A percentile compares a stretch with the other conserved stretches of the same genome.
These are phyloP conservation scores for Massariosphaeria phaeospora DNA, from an alignment of 495 filamentous ascomycete genomes.

Conservation along the genomic window DNA sequence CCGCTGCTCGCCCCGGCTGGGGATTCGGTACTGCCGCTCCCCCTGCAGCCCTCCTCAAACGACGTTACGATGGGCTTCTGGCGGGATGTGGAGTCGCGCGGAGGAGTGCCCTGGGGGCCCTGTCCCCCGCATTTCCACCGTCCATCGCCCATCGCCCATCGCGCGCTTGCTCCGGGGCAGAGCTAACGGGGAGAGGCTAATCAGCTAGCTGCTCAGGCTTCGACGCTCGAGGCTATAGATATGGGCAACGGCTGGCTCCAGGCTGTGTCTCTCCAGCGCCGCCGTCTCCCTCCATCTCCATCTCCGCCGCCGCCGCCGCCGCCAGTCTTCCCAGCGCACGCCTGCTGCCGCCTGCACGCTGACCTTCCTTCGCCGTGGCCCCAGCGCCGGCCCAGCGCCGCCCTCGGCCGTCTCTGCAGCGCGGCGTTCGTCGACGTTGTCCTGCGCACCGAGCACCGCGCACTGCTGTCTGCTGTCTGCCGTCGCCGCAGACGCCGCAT, in stretches of 20 bases:
- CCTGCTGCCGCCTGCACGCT: constrained; percentile 1
- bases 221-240: no score
- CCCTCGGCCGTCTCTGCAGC: no score
- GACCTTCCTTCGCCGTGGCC: not conserved
- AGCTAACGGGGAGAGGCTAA: constrained; percentile 8
- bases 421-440: not conserved
- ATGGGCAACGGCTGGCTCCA: constrained; percentile 5
- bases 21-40: constrained; percentile 7
- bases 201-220: no score
- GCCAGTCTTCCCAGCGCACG: no score
- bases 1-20: no score
- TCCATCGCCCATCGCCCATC: constrained; percentile 15
- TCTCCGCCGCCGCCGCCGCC: no score
- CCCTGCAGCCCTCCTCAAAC: constrained; percentile 20
- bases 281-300: not conserved
- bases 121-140: constrained; percentile 26
- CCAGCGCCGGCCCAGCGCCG: not conserved
- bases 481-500: constrained; percentile 17
- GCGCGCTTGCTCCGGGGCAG: constrained; percentile 9
- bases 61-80: constrained; percentile 15
- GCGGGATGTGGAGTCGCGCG: constrained; percentile 21
- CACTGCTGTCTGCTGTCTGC: no score
- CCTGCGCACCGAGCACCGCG: constrained; percentile 9
- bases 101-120: constrained; percentile 12
- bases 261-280: constrained; percentile 22